Evolutionary conservation across 768 basidiomycete genomes (phyloP).

Genomic region (Rhodotorula diobovata): DNA sequence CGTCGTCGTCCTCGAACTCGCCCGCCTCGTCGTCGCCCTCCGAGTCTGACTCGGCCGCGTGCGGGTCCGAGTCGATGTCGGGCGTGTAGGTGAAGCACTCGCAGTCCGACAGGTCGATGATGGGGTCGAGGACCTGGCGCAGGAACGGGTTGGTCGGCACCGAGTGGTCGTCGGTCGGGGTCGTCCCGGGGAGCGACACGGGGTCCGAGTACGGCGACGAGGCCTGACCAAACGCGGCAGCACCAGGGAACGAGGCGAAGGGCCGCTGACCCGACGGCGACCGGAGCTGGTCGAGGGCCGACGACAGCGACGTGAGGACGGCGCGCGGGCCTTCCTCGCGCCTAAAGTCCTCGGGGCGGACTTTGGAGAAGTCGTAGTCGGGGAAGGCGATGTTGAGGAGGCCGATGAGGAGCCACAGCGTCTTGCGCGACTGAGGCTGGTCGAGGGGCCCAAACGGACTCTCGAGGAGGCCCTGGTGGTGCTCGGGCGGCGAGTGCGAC

Average conservation of each 20-base stretch:
- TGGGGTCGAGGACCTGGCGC: constrained; percentile 77
- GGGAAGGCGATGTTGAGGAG: constrained; percentile 96
- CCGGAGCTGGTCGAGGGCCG: constrained; percentile 66
- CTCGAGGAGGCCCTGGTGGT: constrained; percentile 63
- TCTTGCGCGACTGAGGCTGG: constrained; percentile 77
- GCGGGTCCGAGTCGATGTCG: constrained; percentile 89
- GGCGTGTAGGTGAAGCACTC: constrained; percentile 93
- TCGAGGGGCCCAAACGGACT: constrained; percentile 85
- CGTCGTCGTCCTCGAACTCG: constrained; percentile 75
- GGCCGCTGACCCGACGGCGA: constrained; percentile 52
- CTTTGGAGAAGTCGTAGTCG: constrained; percentile 93
- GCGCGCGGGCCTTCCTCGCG: constrained; percentile 61
- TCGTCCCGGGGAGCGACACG: constrained; percentile 32
- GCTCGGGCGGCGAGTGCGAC: constrained; percentile 68
- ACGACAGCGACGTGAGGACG: constrained; percentile 79
- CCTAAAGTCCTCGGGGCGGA: constrained; percentile 82
- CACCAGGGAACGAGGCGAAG: constrained; percentile 80
- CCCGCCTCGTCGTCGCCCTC: constrained; percentile 56
- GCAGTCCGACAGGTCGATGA: constrained; percentile 82
- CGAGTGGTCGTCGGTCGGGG: constrained; percentile 48
- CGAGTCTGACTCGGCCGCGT: constrained; percentile 55
- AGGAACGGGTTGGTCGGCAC: constrained; percentile 81
- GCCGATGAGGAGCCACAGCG: constrained; percentile 89
- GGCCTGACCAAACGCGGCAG: constrained; percentile 55
- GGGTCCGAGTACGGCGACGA: constrained; percentile 40